A percentile compares a stretch with the other conserved stretches of the same genome.
These are phyloP conservation scores for Xylaria acuta DNA, from an alignment of 495 filamentous ascomycete genomes.

Conservation along the genomic window DNA sequence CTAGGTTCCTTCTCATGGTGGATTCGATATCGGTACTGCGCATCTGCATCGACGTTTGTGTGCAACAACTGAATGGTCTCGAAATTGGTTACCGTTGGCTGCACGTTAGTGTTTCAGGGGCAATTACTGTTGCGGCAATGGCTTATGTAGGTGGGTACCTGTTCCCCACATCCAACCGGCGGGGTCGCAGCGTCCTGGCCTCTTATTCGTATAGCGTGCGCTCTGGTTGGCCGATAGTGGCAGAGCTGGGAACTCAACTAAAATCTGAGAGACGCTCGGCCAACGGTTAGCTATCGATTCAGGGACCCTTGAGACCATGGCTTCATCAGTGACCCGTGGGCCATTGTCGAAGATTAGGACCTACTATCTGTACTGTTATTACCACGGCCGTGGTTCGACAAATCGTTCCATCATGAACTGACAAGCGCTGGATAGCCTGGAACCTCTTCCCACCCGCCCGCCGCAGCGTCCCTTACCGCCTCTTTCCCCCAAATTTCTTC, in stretches of 20 bases:
- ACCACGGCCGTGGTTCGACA: conserved; percentile 20
- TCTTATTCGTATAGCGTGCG: conserved; percentile 28
- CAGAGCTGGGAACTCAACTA: neutral
- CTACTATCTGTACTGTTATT: too few species aligned
- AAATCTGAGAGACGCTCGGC: neutral
- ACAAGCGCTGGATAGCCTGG: conserved; percentile 11
- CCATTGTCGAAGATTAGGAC: conserved; percentile 19
- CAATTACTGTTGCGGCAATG: too few species aligned
- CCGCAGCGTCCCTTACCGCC: conserved; percentile 12
- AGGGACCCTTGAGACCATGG: conserved; percentile 13
- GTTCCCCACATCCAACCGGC: neutral
- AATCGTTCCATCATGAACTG: conserved; percentile 33
- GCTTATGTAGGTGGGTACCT: too few species aligned
- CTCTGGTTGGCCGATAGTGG: conserved; percentile 16
- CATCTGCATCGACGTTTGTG: neutral
- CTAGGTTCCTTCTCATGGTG: too few species aligned
- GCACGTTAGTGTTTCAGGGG: neutral
- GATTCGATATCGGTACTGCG: too few species aligned
- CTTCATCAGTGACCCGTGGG: conserved; percentile 19
- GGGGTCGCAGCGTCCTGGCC: neutral
- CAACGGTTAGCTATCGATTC: conserved; percentile 21
- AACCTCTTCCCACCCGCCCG: neutral
- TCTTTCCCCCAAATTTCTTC: neutral
- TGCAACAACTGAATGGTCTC: neutral
- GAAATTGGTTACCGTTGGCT: neutral